Evolutionary conservation across 768 basidiomycete genomes (phyloP).

Genomic region (Baorangia bicolor): DNA sequence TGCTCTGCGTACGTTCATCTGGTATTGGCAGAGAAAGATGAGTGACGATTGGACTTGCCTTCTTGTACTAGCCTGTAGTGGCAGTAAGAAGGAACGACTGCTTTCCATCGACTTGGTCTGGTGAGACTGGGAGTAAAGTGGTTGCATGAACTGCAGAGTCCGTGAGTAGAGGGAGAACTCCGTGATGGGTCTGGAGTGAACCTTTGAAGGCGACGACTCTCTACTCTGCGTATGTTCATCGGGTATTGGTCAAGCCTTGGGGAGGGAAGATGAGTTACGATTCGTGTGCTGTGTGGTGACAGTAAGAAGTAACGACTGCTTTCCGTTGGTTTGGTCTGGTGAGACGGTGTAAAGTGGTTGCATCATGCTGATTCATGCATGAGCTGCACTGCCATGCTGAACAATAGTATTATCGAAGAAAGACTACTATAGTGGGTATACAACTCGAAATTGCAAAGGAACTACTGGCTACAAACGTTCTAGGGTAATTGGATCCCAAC

Average conservation of each 20-base stretch:
- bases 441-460: neutral
- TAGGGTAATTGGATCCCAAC: neutral
- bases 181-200: neutral
- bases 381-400: neutral
- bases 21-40: too few species aligned
- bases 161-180: neutral
- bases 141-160: too few species aligned
- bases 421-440: slow-evolving; percentile 2
- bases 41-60: too few species aligned
- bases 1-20: too few species aligned
- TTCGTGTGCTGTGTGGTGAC: neutral
- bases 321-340: neutral
- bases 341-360: neutral
- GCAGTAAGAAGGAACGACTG: too few species aligned
- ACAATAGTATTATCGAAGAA: neutral
- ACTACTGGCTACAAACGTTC: slow-evolving; percentile 18
- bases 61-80: too few species aligned
- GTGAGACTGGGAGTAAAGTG: too few species aligned
- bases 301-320: neutral
- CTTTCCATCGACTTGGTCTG: too few species aligned
- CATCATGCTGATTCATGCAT: too few species aligned
- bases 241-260: too few species aligned
- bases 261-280: too few species aligned
- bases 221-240: too few species aligned
- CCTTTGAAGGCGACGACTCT: neutral